These are phyloP conservation scores for Arthroderma sp. DNA, from an alignment of 2,329 filamentous ascomycete genomes.

Conservation along the genomic window DNA sequence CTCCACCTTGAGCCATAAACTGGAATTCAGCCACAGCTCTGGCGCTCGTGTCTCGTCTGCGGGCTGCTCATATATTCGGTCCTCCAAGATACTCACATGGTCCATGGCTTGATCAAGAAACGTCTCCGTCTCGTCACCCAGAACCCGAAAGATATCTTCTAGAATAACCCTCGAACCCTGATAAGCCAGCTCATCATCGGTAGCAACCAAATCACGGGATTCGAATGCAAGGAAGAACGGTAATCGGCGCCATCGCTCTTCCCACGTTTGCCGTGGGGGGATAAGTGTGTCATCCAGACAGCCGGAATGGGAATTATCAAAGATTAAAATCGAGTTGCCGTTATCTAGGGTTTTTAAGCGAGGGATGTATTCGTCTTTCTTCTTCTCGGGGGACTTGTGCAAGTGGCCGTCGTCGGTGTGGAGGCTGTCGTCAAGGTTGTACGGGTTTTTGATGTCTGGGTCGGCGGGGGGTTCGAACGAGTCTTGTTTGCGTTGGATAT, in stretches of 20 bases:
- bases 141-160: conserved; percentile 36
- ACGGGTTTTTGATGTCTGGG: conserved; percentile 34
- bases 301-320: conserved; percentile 38
- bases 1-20: conserved; percentile 39
- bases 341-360: conserved; percentile 36
- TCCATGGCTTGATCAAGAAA: conserved; percentile 34
- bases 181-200: conserved; percentile 30
- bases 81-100: conserved; percentile 38
- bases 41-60: conserved; percentile 40
- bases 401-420: conserved; percentile 15
- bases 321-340: conserved; percentile 39
- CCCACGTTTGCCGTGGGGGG: conserved; percentile 36
- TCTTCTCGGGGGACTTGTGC: conserved; percentile 14
- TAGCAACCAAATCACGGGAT: conserved; percentile 22
- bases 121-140: conserved; percentile 33
- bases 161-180: conserved; percentile 40
- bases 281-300: conserved; percentile 38
- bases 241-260: conserved; percentile 40
- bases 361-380: conserved; percentile 24
- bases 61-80: conserved; percentile 41
- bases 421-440: conserved; percentile 21
- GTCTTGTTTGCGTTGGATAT: conserved; percentile 37
- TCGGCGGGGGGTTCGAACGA: conserved; percentile 23
- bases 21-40: conserved; percentile 39
- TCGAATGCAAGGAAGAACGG: conserved; percentile 37